Base-by-base conservation (phyloP, 352 stramenopile genomes). In the Phytophthora agathidicida region DNA sequence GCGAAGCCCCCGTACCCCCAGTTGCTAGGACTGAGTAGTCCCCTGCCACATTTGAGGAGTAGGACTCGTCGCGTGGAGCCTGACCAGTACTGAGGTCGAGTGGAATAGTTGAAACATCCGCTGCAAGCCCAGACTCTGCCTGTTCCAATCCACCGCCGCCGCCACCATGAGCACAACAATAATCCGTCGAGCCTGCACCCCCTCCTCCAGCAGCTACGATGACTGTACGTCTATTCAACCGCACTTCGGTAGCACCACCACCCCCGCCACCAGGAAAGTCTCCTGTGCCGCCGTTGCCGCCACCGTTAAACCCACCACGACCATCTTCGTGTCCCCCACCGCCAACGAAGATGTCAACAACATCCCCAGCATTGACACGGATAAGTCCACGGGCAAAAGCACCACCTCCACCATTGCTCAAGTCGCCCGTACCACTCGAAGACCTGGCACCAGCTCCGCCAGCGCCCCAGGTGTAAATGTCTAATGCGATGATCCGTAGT, bases 391-490 rank as follows among this genome's bases (percentile, higher is more conserved):
- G 79, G 0, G 69, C 66, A 60, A 93, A 96, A 11, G 84, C 83
- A 6, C 86, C 86, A 1, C 85, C 86, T 2, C 86, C 85, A n/a
- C 84, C 86, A 11, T 72, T 78, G 5, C 65, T 80, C 5, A 77
- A 70, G 19, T 24, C 14, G 20, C 14, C 59, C 5, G 50, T 47
- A 16, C 20, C 45, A 36, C 24, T 63, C 36, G 22, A 51, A 48
- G 28, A 43, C 13, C 43, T 63, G 14, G 77, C 77, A 17, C 81
- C 80, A 26, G 83, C 86, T 7, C 86, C 85, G 8, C 86, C 86
- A n/a, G 57, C 86, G 0, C 86, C 86, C 85, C 87, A 96, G 9
- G 79, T 71, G 28, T 90, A 91, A n/a, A 86, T 57, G 24, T 89
- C 82, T 3, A 89, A 22, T 4, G 77, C 79, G 19, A 91, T 74